These are phyloP conservation scores for Calonectria ilicicola DNA, from an alignment of 2,329 filamentous ascomycete genomes.

Conservation along the genomic window DNA sequence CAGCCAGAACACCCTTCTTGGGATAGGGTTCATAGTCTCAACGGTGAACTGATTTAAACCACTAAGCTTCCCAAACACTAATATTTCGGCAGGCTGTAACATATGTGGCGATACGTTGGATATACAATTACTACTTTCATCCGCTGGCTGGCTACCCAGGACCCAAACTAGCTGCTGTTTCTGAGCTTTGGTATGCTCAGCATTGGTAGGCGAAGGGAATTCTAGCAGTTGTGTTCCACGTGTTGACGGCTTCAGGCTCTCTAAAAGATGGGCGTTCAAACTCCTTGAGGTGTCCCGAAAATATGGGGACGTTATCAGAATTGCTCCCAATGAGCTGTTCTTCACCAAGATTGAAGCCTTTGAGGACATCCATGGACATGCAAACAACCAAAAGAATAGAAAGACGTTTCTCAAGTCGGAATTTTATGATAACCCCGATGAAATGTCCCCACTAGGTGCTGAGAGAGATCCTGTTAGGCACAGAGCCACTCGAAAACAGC, in stretches of 20 bases:
- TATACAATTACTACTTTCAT: conserved; percentile 12
- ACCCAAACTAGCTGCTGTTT: conserved; percentile 6
- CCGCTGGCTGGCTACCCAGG: conserved; percentile 8
- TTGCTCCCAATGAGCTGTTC: conserved; percentile 16
- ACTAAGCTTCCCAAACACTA: no score
- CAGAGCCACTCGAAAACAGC: not conserved
- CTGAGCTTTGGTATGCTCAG: conserved; percentile 10
- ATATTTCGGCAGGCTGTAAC: not conserved
- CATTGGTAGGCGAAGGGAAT: not conserved
- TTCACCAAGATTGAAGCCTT: conserved; percentile 2
- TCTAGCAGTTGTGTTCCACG: not conserved
- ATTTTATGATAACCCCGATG: conserved; percentile 11
- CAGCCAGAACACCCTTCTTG: no score
- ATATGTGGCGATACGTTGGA: not conserved
- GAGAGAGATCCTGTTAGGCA: not conserved
- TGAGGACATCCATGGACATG: conserved; percentile 9
- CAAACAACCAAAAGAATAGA: conserved; percentile 5
- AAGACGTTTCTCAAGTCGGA: conserved; percentile 6
- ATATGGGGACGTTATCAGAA: conserved; percentile 13
- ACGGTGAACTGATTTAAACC: no score
- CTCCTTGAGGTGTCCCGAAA: not conserved
- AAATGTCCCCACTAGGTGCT: not conserved
- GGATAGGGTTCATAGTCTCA: no score
- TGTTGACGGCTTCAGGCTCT: not conserved
- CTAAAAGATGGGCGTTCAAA: not conserved